Conservation (phyloP, 1,139 yeast species). For the Hanseniaspora sp. region DNA sequence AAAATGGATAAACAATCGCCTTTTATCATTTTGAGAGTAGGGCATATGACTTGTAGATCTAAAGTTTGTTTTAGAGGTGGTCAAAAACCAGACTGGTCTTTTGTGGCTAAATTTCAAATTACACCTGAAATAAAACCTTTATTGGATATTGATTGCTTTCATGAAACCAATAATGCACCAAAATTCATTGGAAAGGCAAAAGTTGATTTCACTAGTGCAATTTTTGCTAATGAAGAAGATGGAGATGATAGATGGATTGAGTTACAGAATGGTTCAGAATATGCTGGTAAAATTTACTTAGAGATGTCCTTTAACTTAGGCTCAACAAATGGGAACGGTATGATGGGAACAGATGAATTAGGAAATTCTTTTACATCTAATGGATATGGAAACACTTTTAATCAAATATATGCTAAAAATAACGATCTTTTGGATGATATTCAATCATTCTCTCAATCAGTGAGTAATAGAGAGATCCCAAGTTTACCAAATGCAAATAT, state of each 20-base stretch:
- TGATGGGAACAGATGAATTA: conserved; percentile 16
- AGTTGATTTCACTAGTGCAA: conserved; percentile 64
- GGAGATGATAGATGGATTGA: conserved; percentile 86
- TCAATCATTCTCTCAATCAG: conserved; percentile 24
- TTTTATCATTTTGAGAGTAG: conserved; percentile 66
- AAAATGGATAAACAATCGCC: conserved; percentile 85
- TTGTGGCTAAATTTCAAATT: conserved; percentile 58
- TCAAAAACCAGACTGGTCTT: conserved; percentile 81
- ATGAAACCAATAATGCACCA: conserved; percentile 78
- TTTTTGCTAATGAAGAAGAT: conserved; percentile 51
- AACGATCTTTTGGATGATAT: conserved; percentile 15
- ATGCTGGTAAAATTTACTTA: conserved; percentile 79
- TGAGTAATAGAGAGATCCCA: conserved; percentile 32
- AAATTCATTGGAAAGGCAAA: conserved; percentile 75
- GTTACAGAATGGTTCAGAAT: conserved; percentile 52
- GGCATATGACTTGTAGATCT: conserved; percentile 69
- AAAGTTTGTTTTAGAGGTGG: conserved; percentile 72
- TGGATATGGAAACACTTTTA: not conserved
- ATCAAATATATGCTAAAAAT: not conserved
- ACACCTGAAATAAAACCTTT: conserved; percentile 52
- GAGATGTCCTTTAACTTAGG: conserved; percentile 87
- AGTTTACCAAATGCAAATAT: conserved; percentile 29
- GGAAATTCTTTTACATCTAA: conserved; percentile 13
- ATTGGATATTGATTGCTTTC: conserved; percentile 65
- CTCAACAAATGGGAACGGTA: conserved; percentile 15